Base-by-base conservation (phyloP, 2,329 filamentous ascomycete genomes). In the Apiospora phragmitis region DNA sequence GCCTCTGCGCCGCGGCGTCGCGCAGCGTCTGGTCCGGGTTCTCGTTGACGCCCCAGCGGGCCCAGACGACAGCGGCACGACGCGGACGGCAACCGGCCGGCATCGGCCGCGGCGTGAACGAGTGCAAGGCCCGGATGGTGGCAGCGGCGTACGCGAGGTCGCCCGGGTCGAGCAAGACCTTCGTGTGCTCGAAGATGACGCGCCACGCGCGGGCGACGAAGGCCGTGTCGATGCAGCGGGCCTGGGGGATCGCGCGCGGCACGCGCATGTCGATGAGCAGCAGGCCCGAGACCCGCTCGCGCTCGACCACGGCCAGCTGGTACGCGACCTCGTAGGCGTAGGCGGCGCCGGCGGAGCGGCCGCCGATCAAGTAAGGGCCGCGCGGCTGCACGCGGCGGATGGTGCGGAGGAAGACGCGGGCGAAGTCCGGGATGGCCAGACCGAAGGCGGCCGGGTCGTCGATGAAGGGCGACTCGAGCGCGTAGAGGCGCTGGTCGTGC, bases 281-380 rank as follows among this genome's bases (percentile, higher is more conserved):
- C 6, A 85, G 75, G 12, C 79, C 77, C 14, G 78, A 76, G 32
- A 84, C 80, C 32, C 73, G 73, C 69, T 84, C 81, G 16, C 80
- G 81, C 35, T 78, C 75, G 38, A 81, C 77, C 14, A 42, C 51
- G 29, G 69, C 70, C 7, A 85, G 75, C 32, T 81, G 78, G 24
- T 80, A 78, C 0, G 82, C 81, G 8, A 81, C 82, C 68, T 84
- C 81, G 72, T 82, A 88, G 29, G 86, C 85, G 70, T 83, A 83
- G 69, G 86, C 84, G 11, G 86, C 86, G 62, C 86, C 87, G 11
- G 85, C 86, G 14, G 85, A 88, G 85, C 86, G 88, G 42, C 87
- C 87, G 65, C 84, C 85, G 0, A 88, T 78, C 70, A 83, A 80
- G 74, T 87, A 87, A 3, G 84, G 83, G 0, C 84, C 83, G 16